These are phyloP conservation scores for Eremothecium sinecaudum DNA, from an alignment of 1,139 yeast species.

Conservation along the genomic window DNA sequence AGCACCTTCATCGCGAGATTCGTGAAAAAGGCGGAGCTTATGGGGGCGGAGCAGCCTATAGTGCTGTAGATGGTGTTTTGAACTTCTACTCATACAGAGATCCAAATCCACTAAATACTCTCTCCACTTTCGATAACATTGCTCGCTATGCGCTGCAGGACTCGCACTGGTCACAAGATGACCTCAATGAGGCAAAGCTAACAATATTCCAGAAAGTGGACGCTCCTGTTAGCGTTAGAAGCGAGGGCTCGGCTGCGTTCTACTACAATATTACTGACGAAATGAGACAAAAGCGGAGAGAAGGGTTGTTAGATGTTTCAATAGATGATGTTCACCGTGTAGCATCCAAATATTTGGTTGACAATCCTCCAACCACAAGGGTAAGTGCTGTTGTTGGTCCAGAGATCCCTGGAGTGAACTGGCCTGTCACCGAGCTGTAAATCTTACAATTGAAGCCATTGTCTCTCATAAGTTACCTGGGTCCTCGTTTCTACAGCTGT, in stretches of 20 bases:
- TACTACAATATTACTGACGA: constrained; percentile 67
- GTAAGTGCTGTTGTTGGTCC: constrained; percentile 24
- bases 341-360: constrained; percentile 16
- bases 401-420: constrained; percentile 5
- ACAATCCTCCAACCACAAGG: constrained; percentile 6
- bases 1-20: constrained; percentile 77
- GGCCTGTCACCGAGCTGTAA: constrained; percentile 3
- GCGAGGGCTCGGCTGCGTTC: constrained; percentile 64
- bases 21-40: constrained; percentile 97
- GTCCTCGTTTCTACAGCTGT: too few relatives aligned
- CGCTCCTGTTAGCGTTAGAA: constrained; percentile 75
- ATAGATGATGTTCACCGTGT: constrained; percentile 44
- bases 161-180: constrained; percentile 46
- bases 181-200: constrained; percentile 80
- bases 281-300: constrained; percentile 73
- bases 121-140: constrained; percentile 51
- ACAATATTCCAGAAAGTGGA: constrained; percentile 86
- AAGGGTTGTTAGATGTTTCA: constrained; percentile 54
- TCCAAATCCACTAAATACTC: constrained; percentile 71
- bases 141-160: constrained; percentile 44
- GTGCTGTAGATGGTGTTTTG: constrained; percentile 72
- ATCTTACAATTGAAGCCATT: too few relatives aligned
- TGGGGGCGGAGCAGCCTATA: constrained; percentile 87
- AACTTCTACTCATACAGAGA: constrained; percentile 87
- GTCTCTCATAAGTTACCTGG: too few relatives aligned